phyloP scores from a whole-genome alignment of 2,329 filamentous ascomycete species.

The Metarhizium robertsii region DNA sequence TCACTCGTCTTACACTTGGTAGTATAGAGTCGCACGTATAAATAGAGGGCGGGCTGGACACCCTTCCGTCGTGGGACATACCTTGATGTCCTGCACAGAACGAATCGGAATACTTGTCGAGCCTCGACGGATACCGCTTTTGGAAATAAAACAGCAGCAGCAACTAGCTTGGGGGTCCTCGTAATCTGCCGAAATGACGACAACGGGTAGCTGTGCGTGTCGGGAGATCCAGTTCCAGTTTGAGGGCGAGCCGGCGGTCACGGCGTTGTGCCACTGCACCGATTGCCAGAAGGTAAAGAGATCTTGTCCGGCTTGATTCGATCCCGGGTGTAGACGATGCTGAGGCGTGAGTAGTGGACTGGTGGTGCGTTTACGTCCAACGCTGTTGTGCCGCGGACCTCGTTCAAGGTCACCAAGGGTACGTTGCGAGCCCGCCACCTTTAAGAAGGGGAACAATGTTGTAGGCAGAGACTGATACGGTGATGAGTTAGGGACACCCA shows the following conservation, averaged over 20 bases:
- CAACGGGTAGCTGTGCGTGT: conserved; percentile 27
- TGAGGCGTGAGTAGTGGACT: conserved; percentile 28
- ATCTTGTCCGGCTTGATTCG: neutral
- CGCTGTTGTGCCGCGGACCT: conserved; percentile 34
- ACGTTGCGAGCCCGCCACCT: conserved; percentile 9
- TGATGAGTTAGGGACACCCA: conserved; percentile 29
- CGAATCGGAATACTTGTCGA: neutral
- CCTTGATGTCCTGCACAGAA: neutral
- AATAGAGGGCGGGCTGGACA: neutral
- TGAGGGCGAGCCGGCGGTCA: conserved; percentile 29
- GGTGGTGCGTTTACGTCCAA: conserved; percentile 47
- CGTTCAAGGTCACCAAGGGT: conserved; percentile 41
- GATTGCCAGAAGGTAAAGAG: conserved; percentile 43
- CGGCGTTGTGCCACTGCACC: conserved; percentile 41
- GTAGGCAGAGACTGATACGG: too few relatives aligned
- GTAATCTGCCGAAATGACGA: conserved; percentile 5
- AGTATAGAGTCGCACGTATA: neutral
- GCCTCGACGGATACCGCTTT: conserved; percentile 2
- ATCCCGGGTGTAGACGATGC: neutral
- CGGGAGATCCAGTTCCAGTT: conserved; percentile 24
- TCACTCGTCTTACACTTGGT: neutral
- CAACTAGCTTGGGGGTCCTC: neutral
- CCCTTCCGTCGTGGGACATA: neutral
- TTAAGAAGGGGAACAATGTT: too few relatives aligned
- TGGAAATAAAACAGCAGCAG: neutral